Conservation (phyloP, 2,329 filamentous ascomycete genomes). For the Lachnellula cervina region DNA sequence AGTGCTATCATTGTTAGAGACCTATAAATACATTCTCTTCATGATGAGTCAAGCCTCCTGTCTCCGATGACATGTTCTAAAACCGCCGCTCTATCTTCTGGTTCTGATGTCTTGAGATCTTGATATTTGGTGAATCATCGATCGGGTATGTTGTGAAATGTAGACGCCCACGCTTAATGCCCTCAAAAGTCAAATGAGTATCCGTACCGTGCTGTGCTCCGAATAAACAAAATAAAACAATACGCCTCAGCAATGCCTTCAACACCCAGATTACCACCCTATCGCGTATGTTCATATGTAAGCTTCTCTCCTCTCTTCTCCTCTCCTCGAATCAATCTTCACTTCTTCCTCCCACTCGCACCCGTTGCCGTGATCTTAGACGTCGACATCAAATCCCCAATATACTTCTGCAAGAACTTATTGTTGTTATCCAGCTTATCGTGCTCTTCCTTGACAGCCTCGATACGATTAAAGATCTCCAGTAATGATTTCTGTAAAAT, state of each 20-base stretch:
- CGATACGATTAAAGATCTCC: constrained; percentile 87
- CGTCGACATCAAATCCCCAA: constrained; percentile 90
- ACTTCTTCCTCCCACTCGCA: constrained; percentile 26
- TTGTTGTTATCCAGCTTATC: constrained; percentile 97
- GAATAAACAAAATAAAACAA: constrained; percentile 6
- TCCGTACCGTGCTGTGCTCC: not conserved
- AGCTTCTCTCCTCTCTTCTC: not conserved
- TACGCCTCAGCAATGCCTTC: constrained; percentile 20
- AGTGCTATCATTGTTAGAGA: constrained; percentile 10
- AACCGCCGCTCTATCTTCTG: not conserved
- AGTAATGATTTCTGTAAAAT: constrained; percentile 83
- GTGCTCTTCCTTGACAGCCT: constrained; percentile 89
- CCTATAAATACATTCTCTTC: constrained; percentile 14
- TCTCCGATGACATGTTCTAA: not conserved
- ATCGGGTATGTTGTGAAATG: constrained; percentile 24
- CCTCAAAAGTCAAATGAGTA: constrained; percentile 5
- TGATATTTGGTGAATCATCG: constrained; percentile 12
- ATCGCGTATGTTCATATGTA: not conserved
- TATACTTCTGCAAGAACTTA: constrained; percentile 96
- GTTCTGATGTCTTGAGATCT: not conserved
- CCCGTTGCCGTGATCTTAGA: constrained; percentile 60
- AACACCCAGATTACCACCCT: not conserved
- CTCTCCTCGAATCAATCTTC: constrained; percentile 10
- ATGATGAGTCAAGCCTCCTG: constrained; percentile 1
- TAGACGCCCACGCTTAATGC: constrained; percentile 27